phyloP scores from a whole-genome alignment of 1,139 yeast species.

The Diutina scorzettiae region DNA sequence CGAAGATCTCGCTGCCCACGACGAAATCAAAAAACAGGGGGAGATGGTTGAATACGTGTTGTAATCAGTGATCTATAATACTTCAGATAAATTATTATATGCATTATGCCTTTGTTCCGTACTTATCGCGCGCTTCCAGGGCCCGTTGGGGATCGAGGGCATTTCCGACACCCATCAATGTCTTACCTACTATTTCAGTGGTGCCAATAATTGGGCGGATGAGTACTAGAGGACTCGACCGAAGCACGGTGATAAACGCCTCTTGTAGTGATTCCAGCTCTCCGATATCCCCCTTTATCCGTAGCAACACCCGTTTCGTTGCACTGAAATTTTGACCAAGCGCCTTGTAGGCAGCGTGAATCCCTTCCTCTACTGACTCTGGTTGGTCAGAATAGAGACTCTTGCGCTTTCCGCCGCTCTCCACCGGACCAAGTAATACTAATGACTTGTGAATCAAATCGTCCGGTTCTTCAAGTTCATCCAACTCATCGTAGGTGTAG shows the following conservation, averaged over 20 bases:
- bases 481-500: conserved; percentile 7
- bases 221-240: conserved; percentile 69
- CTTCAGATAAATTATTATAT: background rate
- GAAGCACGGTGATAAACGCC: conserved; percentile 56
- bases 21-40: background rate
- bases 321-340: conserved; percentile 56
- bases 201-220: conserved; percentile 87
- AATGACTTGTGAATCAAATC: conserved; percentile 9
- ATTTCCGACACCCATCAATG: conserved; percentile 76
- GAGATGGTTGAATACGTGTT: background rate
- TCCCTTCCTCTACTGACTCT: conserved; percentile 52
- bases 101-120: background rate
- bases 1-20: background rate
- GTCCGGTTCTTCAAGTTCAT: conserved; percentile 15
- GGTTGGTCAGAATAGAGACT: conserved; percentile 88
- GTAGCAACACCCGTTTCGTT: conserved; percentile 53
- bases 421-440: background rate
- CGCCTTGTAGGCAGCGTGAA: conserved; percentile 59
- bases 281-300: conserved; percentile 48
- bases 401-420: conserved; percentile 24
- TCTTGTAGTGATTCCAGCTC: conserved; percentile 55
- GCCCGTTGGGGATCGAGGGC: conserved; percentile 53
- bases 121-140: conserved; percentile 25
- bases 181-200: conserved; percentile 76
- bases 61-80: background rate